Evolutionary conservation across 169 alveolate genomes (phyloP), one percentile per base, ranked within the genome.

Genomic region (Eimeria falciformis): DNA sequence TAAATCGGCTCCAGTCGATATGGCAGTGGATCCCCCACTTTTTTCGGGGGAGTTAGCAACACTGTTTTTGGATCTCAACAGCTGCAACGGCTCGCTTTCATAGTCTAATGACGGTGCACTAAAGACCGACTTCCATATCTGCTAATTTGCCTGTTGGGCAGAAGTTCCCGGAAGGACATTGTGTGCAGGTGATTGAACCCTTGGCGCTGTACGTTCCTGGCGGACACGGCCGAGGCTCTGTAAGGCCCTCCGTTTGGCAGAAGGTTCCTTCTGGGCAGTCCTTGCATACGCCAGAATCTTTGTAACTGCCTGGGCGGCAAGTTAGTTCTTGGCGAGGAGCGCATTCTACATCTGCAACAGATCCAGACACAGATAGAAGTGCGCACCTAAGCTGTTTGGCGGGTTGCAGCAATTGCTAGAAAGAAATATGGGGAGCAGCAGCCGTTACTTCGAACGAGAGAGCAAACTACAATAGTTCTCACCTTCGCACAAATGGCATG

Each of bases 71-170:
- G n/a, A n/a, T n/a, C n/a, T n/a, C n/a, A n/a, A n/a, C n/a, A n/a
- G n/a, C n/a, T n/a, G n/a, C n/a, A n/a, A n/a, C n/a, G n/a, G n/a
- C n/a, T n/a, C n/a, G n/a, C n/a, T n/a, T n/a, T n/a, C n/a, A n/a
- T n/a, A n/a, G n/a, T n/a, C n/a, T n/a, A n/a, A n/a, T n/a, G n/a
- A n/a, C n/a, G n/a, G n/a, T n/a, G n/a, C n/a, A n/a, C 23, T 21
- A 65, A 17, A 17, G 75, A 68, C 84, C 40, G 27, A 73, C 84
- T 33, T 43, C 17, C 84, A 73, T 33, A 56, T 73, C 84, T 3
- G 84, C 23, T 21, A 73, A n/a, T 56, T 73, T 73, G 84, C 62
- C 27, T 40, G 84, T 37, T 25, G 84, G 84, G 56, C 84, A 73
- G 56, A 73, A 73, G 56, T 56, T 73, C 37, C 84, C 84, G 11